Base-by-base conservation (phyloP, 345 rosid genomes). In the Acer yangbiense region DNA sequence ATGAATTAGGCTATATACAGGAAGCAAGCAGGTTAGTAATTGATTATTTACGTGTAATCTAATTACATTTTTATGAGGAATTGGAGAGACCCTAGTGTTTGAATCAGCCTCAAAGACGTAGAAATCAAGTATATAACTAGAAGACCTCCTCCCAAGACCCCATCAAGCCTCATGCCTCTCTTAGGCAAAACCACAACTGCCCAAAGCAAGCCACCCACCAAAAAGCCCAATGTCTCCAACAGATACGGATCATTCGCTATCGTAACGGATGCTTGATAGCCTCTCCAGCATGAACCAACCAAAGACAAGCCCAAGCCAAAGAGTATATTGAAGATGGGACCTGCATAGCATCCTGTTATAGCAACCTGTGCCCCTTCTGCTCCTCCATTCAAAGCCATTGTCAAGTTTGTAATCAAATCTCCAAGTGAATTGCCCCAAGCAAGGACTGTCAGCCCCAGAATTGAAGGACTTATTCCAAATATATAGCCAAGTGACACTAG, bases 341-440 rank as follows among this genome's bases (percentile, higher is more conserved):
- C 94, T 0, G 99, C 99, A 69, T 93, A 93, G 70, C 97, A 93
- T 1, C 98, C 98, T 0, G 98, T 87, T 64, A 95, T 77, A 3
- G 98, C 97, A 54, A 92, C 79, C 21, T 95, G 98, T 0, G 90
- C 93, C 11, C 99, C 97, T 62, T 84, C 82, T 3, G 81, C 76
- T 13, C 98, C 93, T 63, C 96, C 94, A 25, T 87, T 88, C 78
- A 86, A 23, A 0, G 98, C 94, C 85, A 93, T 79, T 12, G 96
- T 88, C 64, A 87, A 75, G 72, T 93, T 90, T 44, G 99, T 88
- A 39, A 93, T 87, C 48, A 95, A 76, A 82, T 95, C 97, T 25
- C 98, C 98, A 1, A 92, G 55, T 3, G 99, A 95, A 79, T 95
- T 95, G 3, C 99, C 99, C 99, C 99, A 93, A 7, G 99, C 96